Percentiles rank a stretch among this genome's conserved stretches.
These are phyloP conservation scores for Glebionis coronaria DNA, from an alignment of 129 eudicot genomes.

Conservation along the genomic window DNA sequence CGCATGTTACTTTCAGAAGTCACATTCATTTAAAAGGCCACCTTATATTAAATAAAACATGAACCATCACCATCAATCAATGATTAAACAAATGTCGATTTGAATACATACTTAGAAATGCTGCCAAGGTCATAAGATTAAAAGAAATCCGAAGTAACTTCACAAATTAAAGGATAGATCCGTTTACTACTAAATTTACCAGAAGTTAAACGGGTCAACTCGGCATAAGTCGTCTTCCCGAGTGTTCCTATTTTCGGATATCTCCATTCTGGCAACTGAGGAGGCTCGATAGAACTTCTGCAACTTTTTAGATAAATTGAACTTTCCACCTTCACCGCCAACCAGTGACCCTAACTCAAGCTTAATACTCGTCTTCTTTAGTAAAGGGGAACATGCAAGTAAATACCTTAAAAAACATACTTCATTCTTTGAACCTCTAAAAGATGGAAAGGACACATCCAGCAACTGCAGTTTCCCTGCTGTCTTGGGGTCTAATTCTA, in stretches of 20 bases:
- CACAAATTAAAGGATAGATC: too few relatives aligned
- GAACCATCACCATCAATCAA: too few relatives aligned
- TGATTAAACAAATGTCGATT: too few relatives aligned
- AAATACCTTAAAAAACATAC: not conserved
- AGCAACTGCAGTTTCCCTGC: not conserved
- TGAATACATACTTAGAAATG: too few relatives aligned
- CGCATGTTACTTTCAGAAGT: too few relatives aligned
- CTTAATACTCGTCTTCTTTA: not conserved
- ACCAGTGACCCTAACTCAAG: not conserved
- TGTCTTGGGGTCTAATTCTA: not conserved
- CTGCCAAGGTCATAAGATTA: too few relatives aligned
- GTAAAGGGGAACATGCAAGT: not conserved
- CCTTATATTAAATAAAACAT: too few relatives aligned
- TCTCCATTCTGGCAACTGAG: not conserved
- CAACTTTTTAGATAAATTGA: not conserved
- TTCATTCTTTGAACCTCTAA: slow-evolving; percentile 6
- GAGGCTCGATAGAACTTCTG: not conserved
- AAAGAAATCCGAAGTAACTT: too few relatives aligned
- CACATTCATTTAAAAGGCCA: too few relatives aligned
- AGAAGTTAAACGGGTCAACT: not conserved
- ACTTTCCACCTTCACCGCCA: not conserved
- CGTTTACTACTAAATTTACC: not conserved
- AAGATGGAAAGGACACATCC: not conserved
- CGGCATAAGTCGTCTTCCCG: not conserved
- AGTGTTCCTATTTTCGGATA: not conserved